Evolutionary conservation across 495 filamentous ascomycete species (phyloP), one percentile per base, ranked within the genome.

Genomic region (Daldinia bambusicola): DNA sequence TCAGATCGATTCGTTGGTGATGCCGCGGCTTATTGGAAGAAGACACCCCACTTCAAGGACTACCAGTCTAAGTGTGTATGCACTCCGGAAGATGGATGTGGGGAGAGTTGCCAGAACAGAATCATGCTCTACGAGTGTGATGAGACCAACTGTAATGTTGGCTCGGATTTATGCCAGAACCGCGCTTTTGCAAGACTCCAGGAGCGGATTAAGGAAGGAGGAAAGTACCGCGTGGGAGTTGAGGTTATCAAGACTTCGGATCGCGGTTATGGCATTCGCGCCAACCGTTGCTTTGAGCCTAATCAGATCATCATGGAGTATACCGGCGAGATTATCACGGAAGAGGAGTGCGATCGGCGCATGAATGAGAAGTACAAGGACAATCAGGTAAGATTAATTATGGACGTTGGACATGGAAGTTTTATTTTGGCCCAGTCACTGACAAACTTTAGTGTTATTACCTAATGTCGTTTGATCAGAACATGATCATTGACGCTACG

Each of bases 291-390:
- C 61, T 99, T 97, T 74, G 87, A 91, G 41, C 86, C 94, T 0
- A 89, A 94, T 74, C 94, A 98, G 82, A 96, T 99, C 77, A 97
- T 99, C 74, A 93, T 98, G 79, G 95, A 99, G 76, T 99, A 99
- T 76, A 93, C 93, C 7, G 95, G 95, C 40, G 95, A 99, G 80
- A 97, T 99, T 63, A 95, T 99, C 75, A 97, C 93, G 0, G 92
- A 95, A 71, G 89, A 90, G 38, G 96, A 98, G 78, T 95, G 93
- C 74, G 94, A 99, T 72, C 88, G 90, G 58, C 89, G 95, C 40
- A 97, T 98, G 95, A 91, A 91, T 61, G 89, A 93, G 61, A 86
- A 90, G 40, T 99, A 99, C 81, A 94, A 94, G 77, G 88, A 97
- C 74, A 94, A 96, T 63, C 89, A 95, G 80, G 94, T 97, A 77